Evolutionary conservation across 345 rosid genomes (phyloP).

Genomic region (Salix caprea): DNA sequence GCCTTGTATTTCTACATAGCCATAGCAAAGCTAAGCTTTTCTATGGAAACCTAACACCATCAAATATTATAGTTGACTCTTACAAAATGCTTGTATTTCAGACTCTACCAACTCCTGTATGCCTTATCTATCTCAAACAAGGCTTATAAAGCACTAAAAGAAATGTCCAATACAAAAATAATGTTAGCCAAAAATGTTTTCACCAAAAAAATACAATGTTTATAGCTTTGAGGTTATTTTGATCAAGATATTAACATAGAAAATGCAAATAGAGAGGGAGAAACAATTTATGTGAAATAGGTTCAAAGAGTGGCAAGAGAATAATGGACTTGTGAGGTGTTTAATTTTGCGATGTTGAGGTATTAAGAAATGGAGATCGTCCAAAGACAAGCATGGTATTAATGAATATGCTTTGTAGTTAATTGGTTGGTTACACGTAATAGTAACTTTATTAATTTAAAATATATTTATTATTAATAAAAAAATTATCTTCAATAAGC

Average conservation of each 20-base stretch:
- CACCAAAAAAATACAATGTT: constrained; percentile 36
- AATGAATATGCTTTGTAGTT: too few relatives aligned
- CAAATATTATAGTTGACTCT: constrained; percentile 33
- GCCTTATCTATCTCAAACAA: constrained; percentile 9
- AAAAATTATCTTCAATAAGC: too few relatives aligned
- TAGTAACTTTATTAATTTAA: too few relatives aligned
- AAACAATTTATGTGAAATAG: constrained; percentile 39
- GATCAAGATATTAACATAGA: constrained; percentile 41
- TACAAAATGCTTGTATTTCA: constrained; percentile 29
- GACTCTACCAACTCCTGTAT: constrained; percentile 33
- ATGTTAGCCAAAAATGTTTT: constrained; percentile 8
- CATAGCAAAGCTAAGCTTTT: constrained; percentile 29
- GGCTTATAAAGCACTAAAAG: constrained; percentile 34
- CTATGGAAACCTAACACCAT: constrained; percentile 39
- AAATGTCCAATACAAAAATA: constrained; percentile 9
- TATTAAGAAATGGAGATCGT: constrained; percentile 16
- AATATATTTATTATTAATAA: too few relatives aligned
- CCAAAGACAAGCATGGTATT: constrained; percentile 34
- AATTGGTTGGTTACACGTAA: too few relatives aligned
- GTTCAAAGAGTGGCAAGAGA: constrained; percentile 24
- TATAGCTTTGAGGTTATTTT: constrained; percentile 40
- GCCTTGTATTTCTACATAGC: constrained; percentile 38
- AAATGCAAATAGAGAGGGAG: constrained; percentile 33
- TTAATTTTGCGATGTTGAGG: constrained; percentile 37
- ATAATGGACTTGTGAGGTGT: constrained; percentile 35